Base-by-base conservation (phyloP, 1,284 basidiomycete species). In the Uromyces viciae-fabae region DNA sequence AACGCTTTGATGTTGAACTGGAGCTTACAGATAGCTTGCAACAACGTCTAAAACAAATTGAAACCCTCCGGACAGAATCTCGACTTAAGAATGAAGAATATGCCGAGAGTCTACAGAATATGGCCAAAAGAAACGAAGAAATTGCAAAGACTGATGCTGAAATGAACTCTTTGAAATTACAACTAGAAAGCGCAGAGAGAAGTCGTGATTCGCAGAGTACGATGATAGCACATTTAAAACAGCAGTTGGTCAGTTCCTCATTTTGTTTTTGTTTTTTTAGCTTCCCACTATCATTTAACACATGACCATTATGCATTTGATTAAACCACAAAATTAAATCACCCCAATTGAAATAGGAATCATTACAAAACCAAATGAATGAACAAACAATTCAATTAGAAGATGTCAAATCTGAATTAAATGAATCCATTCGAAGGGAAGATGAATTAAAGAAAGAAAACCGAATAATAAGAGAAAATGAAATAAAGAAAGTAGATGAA, bases 31-130 rank as follows among this genome's bases (percentile, higher is more conserved):
- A 80, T n/a, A 80, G 38, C 33, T 43, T 80, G 19, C 22, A 40
- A 40, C 54, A 72, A 52, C 68, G 78, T 2, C 69, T 80, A 9
- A 42, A 46, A 22, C 68, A 80, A 36, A 74, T 80, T 42, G 78
- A 72, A 49, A 2, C 11, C 19, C 49, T 80, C 9, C 54, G 69
- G 1, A 31, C 36, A 7, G 56, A 80, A 42, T 36, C 60, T 15
- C 38, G 42, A n/a, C 49, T 64, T 22, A 80, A 80, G 31, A 73
- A n/a, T 28, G 17, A 73, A 7, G 78, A 80, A 62, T 80, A 80
- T 54, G 56, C 54, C 28, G 78, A 80, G 22, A 80, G 78, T 36
- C 46, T 80, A 38, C 25, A 73, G 31, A 74, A 52, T 42, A 80
- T 74, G 69, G 60, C 68, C 28, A 36, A 80, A 36, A 8, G 78